Evolutionary conservation across 331 rosid species (phyloP).

Genomic region (Quercus phellos): DNA sequence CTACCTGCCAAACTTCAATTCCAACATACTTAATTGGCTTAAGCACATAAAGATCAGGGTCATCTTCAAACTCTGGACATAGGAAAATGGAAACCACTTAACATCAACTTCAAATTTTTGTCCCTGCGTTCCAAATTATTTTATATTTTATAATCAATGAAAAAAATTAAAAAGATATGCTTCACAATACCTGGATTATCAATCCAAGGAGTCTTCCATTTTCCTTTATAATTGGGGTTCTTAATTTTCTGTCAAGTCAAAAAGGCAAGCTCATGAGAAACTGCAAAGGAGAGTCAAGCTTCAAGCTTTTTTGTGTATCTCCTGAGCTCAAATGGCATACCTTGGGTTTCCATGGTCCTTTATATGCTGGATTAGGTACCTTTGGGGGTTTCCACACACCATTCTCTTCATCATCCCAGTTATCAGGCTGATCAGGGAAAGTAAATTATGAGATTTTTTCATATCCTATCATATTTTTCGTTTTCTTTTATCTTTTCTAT

Average conservation of each 20-base stretch:
- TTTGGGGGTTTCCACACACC: constrained; percentile 71
- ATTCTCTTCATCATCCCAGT: constrained; percentile 78
- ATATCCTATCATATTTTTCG: not conserved
- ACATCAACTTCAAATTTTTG: not conserved
- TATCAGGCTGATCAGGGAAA: constrained; percentile 45
- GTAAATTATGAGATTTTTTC: constrained; percentile 11
- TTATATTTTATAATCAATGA: constrained; percentile 6
- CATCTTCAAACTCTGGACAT: constrained; percentile 73
- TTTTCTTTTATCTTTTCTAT: not conserved
- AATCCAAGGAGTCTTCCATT: constrained; percentile 77
- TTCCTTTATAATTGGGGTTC: constrained; percentile 86
- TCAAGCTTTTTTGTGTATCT: constrained; percentile 3
- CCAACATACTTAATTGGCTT: constrained; percentile 81
- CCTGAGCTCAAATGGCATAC: constrained; percentile 31
- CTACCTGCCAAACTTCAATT: constrained; percentile 89
- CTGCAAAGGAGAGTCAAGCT: constrained; percentile 13
- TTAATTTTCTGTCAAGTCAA: constrained; percentile 62
- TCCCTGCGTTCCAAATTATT: not conserved
- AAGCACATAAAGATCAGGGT: constrained; percentile 79
- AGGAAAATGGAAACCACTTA: not conserved
- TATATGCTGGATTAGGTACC: constrained; percentile 77
- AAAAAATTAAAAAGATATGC: constrained; percentile 6
- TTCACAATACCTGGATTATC: constrained; percentile 67
- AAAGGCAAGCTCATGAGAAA: constrained; percentile 25
- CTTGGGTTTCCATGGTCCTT: constrained; percentile 81